Percentiles rank a stretch among this genome's conserved stretches.
Evolutionary conservation across 345 rosid genomes (phyloP).

Genomic region (Theobroma cacao): DNA sequence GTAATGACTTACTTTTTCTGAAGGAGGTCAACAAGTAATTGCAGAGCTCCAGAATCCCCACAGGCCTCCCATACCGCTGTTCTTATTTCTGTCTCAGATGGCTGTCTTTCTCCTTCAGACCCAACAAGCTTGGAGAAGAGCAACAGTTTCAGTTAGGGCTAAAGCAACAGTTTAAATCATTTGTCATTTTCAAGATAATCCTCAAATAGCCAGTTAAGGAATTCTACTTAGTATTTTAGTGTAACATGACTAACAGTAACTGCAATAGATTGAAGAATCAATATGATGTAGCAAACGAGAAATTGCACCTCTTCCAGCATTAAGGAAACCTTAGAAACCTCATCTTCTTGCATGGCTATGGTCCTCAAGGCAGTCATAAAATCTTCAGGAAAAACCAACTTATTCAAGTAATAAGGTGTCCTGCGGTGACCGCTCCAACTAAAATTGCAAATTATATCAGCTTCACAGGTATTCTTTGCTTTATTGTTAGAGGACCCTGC

Average conservation of each 20-base stretch:
- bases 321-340: constrained; percentile 61
- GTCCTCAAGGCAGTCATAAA: constrained; percentile 82
- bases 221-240: not conserved
- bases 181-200: not conserved
- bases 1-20: constrained; percentile 48
- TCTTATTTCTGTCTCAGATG: constrained; percentile 75
- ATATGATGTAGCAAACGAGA: not conserved
- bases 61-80: constrained; percentile 91
- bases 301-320: constrained; percentile 78
- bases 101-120: constrained; percentile 57
- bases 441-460: constrained; percentile 38
- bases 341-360: constrained; percentile 73
- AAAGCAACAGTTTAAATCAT: not conserved
- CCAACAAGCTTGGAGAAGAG: constrained; percentile 58
- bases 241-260: not conserved
- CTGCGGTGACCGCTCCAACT: constrained; percentile 95
- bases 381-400: constrained; percentile 82
- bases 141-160: not conserved
- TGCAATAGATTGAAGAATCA: not conserved
- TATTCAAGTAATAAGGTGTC: constrained; percentile 64
- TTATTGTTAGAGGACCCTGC: constrained; percentile 31
- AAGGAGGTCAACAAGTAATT: constrained; percentile 89
- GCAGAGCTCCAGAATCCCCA: constrained; percentile 93
- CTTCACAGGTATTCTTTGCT: constrained; percentile 22
- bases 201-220: not conserved